Evolutionary conservation across 371 early-diverging fungal species (phyloP), one percentile per base, ranked within the genome.

Genomic region (Mortierella sp.): DNA sequence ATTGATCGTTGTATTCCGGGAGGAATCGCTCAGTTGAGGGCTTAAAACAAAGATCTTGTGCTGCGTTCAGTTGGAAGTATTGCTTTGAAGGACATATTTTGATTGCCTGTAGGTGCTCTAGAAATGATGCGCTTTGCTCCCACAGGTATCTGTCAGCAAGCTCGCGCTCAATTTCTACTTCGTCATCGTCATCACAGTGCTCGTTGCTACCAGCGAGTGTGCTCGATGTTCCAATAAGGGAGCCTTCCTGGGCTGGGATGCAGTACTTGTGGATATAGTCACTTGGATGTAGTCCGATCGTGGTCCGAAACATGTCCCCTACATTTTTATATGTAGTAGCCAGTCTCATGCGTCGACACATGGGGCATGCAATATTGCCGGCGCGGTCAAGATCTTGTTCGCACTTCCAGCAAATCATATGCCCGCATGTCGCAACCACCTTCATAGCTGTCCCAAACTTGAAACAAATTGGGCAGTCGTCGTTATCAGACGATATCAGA

Each of bases 271-370:
- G 76, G 22, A 40, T 66, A 12, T 73, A 79, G 17, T 79, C 79
- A 7, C 60, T 35, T 19, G 55, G 54, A 13, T 69, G 69, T 1
- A 79, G 32, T 15, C 79, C 79, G n/a, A 79, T 70, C 28, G 79
- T 79, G 5, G 66, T 49, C 8, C 57, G 49, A 32, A 73, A 79
- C 56, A 79, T 26, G 22, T 70, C 74, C 4, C 12, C 43, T 6
- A 58, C 60, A 23, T 26, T 66, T 32, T 43, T 66, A 28, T 61
- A 73, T 3, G 42, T 61, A 3, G 73, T 40, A 12, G 57, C 34
- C 3, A 79, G 51, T n/a, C 79, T 66, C 9, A 79, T 32, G 15
- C 79, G 56, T 4, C 79, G 73, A 40, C 79, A 79, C 61, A 79
- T 32, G 0, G 79, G 79, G 31, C 79, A 79, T 2, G 74, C 60